Base-by-base conservation (phyloP, 495 filamentous ascomycete genomes). In the Podospora didyma region DNA sequence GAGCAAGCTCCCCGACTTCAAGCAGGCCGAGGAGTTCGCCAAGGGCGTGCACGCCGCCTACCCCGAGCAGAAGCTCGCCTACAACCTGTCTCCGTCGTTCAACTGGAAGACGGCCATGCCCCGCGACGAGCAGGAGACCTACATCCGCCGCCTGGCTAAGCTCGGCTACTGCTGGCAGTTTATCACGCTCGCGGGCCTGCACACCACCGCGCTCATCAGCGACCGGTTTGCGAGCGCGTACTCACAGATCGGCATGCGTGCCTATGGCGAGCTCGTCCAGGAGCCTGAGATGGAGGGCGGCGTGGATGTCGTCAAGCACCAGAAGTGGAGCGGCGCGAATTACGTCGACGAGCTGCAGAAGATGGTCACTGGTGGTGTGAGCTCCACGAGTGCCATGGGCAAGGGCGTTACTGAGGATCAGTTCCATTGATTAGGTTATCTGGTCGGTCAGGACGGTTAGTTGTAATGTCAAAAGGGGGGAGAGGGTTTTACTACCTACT, bases 81-180 rank as follows among this genome's bases (percentile, higher is more conserved):
- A 97, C 78, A 97, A 97, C 77, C 86, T 98, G 51, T 96, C 92
- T 0, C 95, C 95, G 24, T 96, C 91, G 39, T 98, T 98, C 86
- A 97, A 97, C 83, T 98, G 94, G 94, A 97, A 97, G 79, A 78
- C 92, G 45, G 94, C 95, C 68, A 98, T 98, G 95, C 79, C 89
- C 24, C 83, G 87, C 60, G 79, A 85, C 46, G 95, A 97, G 70
- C 95, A 98, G 74, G 89, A 96, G 75, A 97, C 95, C 20, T 98
- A 97, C 76, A 97, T 98, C 77, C 76, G 86, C 58, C 89, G 93
- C 20, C 87, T 98, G 39, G 90, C 85, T 53, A 71, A 75, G 42
- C 84, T 98, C 28, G 94, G 94, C 47, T 98, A 97, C 83, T 95
- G 88, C 81, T 97, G 94, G 94, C 94, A 98, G 74, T 98, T 98